Base-by-base conservation (phyloP, 2,329 filamentous ascomycete species). In the Ophiocordyceps camponoti-saundersi region DNA sequence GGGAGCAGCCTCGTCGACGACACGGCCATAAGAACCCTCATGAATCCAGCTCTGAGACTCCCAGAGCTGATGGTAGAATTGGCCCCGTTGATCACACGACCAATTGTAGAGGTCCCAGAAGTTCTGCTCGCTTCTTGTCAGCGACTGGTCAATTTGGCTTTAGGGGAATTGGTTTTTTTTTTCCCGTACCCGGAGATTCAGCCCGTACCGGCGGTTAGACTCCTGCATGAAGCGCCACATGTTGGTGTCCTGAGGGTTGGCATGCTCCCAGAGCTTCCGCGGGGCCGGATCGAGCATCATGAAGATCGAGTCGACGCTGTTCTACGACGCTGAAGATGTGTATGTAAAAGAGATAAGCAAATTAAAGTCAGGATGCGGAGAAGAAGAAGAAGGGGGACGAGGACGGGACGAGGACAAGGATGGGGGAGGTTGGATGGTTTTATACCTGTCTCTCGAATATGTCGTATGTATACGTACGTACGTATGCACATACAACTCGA, bases 61-160 rank as follows among this genome's bases (percentile, higher is more conserved):
- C 65, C 84, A 85, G 44, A 80, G 61, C 50, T 78, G 72, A 7
- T 68, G 67, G 69, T 76, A 88, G 64, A 89, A 89, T 43, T 75
- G 69, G 11, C 66, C 61, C 34, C 79, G 76, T 32, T 75, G 67
- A 16, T 70, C 61, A 50, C 81, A 69, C 22, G 84, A 86, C 70
- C 77, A 92, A 48, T 70, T 61, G 58, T 88, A 80, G 7, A 93
- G 67, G 16, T 87, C 79, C 46, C 73, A 62, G 59, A 82, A 92
- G 3, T 71, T 79, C 73, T 84, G 52, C 13, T 22, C 6, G 26
- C 16, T 1, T 12, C 3, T 12, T 2, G 12, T 29, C 42, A n/a
- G 22, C 42, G 32, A 16, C 6, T 36, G 23, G 8, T 16, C 16
- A 13, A 15, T 15, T 34, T 10, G 30, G 11, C 11, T 34, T 10